phyloP scores from a whole-genome alignment of 164 flowering plant species.

The Aristolochia contorta region DNA sequence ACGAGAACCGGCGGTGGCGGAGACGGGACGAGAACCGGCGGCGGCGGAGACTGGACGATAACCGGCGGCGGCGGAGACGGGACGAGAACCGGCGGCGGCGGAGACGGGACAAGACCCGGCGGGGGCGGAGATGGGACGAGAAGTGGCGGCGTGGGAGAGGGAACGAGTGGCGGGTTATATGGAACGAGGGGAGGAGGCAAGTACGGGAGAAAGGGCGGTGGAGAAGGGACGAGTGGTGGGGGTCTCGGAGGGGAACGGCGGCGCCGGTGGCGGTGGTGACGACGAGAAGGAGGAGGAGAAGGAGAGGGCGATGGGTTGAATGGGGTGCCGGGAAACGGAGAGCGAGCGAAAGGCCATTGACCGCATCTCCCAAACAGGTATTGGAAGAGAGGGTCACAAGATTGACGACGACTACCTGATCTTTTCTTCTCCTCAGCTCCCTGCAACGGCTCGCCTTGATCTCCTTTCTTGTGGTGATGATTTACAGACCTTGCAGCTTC shows the following conservation, averaged over 20 bases:
- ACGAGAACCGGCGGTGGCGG: not conserved
- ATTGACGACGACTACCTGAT: not conserved
- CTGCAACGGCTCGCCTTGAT: not conserved
- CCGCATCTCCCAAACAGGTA: constrained; percentile 9
- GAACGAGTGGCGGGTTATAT: not conserved
- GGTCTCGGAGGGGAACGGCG: constrained; percentile 1
- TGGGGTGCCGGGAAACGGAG: not conserved
- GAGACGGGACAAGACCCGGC: not conserved
- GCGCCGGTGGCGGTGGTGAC: not conserved
- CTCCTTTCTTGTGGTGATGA: not conserved
- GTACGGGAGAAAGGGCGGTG: constrained; percentile 7
- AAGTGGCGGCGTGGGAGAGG: constrained; percentile 4
- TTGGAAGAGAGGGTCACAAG: constrained; percentile 8
- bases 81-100: constrained; percentile 1
- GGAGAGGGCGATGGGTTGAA: not conserved
- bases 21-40: constrained; percentile 7
- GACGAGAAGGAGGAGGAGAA: not conserved
- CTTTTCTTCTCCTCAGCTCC: not conserved
- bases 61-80: not conserved
- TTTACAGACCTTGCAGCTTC: not conserved
- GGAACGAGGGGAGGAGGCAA: not conserved
- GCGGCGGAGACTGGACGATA: not conserved
- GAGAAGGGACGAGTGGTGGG: not conserved
- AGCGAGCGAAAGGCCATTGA: constrained; percentile 9
- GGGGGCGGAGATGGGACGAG: not conserved